Evolutionary conservation across 1,284 basidiomycete species (phyloP), one percentile per base, ranked within the genome.

Genomic region (Porogramme epimiltina): DNA sequence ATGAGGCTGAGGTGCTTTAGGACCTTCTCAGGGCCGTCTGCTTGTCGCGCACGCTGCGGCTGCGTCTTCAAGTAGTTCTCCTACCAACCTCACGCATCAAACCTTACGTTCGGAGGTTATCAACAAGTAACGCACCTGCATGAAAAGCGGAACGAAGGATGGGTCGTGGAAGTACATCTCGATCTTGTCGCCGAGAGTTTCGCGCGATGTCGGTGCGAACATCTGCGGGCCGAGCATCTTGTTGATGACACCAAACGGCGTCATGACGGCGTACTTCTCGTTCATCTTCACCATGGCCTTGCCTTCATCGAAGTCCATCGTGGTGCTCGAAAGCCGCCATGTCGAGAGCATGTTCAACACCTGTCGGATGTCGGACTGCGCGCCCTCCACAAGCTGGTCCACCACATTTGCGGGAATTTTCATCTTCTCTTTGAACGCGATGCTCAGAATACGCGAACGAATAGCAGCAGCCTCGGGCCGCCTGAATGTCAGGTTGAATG

Each of bases 301-400:
- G 55, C 93, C 83, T 65, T 98, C 87, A 64, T 99, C 94, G 69
- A 93, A 97, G 60, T 87, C 80, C 87, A 97, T 93, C 2, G 82
- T 79, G 50, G 77, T 68, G 62, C 79, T 85, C 15, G 88, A 88
- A 20, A 95, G 73, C 66, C 88, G 93, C 92, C 93, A 99, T 0
- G 95, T 98, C 10, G 95, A 96, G 5, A 99, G 78, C 94, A 99
- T 98, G 68, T 98, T 99, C 59, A 98, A 76, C 4, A 99, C 92
- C 66, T 96, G 93, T 4, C 96, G 90, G 53, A 99, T 96, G 70
- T 99, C 96, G 3, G 93, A 95, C 62, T 97, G 92, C 10, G 94
- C 82, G 5, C 95, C 91, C 9, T 77, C 73, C 55, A 99, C 84
- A 24, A 99, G 87, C 67, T 97, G 91, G 64, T 98, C 96, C 42